These are phyloP conservation scores for Rhizopogon roseolus DNA, from an alignment of 768 basidiomycete species.

Conservation along the genomic window DNA sequence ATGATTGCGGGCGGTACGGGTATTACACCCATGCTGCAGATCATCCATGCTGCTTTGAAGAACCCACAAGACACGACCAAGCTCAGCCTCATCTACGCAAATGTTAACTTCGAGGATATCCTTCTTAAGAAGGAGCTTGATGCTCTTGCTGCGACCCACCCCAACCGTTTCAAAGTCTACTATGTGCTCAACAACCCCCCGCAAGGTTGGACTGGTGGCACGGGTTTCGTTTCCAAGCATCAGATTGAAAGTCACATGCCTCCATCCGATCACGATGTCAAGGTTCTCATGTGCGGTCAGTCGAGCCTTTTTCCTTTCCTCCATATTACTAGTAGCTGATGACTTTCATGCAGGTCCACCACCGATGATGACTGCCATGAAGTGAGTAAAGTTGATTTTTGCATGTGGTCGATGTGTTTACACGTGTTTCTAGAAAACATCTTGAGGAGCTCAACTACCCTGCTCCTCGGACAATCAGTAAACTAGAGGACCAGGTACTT, in stretches of 20 bases:
- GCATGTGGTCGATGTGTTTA: constrained; percentile 1
- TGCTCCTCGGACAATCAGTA: constrained; percentile 85
- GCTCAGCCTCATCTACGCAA: constrained; percentile 91
- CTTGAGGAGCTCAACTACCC: constrained; percentile 86
- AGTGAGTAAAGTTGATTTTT: constrained; percentile 38
- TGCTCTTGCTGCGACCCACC: constrained; percentile 59
- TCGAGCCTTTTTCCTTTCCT: constrained; percentile 16
- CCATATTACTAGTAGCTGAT: not conserved
- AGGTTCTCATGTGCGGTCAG: constrained; percentile 84
- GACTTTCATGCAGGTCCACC: constrained; percentile 47
- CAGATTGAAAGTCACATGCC: constrained; percentile 85
- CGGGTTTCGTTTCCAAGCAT: constrained; percentile 90
- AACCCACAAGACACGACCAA: constrained; percentile 83
- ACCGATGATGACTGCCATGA: constrained; percentile 77
- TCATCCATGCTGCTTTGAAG: constrained; percentile 89
- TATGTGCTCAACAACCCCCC: constrained; percentile 97
- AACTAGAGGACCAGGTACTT: constrained; percentile 80
- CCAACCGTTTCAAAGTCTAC: constrained; percentile 69
- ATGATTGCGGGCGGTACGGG: constrained; percentile 99
- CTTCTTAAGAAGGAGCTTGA: constrained; percentile 88
- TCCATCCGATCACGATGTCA: constrained; percentile 58
- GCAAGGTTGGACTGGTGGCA: constrained; percentile 78
- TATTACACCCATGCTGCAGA: constrained; percentile 98
- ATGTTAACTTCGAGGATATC: constrained; percentile 91
- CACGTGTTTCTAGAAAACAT: constrained; percentile 58